phyloP scores from a whole-genome alignment of 208 protist species.

The Trypanosoma melophagium region DNA sequence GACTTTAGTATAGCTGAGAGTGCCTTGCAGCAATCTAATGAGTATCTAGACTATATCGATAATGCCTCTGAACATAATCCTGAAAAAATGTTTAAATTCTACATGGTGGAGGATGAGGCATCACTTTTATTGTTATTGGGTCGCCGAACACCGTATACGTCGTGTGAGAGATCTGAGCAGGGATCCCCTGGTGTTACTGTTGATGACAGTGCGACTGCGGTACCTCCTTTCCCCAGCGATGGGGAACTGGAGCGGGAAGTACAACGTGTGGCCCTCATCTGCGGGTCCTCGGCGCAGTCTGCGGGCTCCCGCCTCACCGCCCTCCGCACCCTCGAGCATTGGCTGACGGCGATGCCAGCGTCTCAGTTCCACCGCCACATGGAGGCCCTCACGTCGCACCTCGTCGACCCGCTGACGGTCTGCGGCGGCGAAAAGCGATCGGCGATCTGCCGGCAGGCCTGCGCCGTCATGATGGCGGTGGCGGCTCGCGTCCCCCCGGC shows the following conservation, averaged over 20 bases:
- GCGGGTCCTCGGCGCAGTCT: conserved; percentile 8
- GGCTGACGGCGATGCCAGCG: conserved; percentile 39
- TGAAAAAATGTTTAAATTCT: conserved; percentile 69
- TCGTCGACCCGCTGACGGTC: conserved; percentile 39
- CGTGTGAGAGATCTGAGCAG: not conserved
- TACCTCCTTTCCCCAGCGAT: conserved; percentile 5
- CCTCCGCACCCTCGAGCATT: conserved; percentile 53
- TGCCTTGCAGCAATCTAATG: conserved; percentile 53
- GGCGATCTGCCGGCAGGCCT: conserved; percentile 71
- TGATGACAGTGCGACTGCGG: not conserved
- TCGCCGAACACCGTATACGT: conserved; percentile 10
- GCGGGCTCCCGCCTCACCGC: conserved; percentile 42
- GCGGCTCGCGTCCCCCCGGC: conserved; percentile 38
- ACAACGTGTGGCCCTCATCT: conserved; percentile 14
- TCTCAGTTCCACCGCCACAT: conserved; percentile 36
- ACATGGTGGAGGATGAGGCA: conserved; percentile 82
- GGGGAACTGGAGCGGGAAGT: conserved; percentile 12
- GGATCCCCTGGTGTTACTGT: not conserved
- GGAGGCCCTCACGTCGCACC: conserved; percentile 17
- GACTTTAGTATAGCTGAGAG: conserved; percentile 74
- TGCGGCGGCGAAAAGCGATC: conserved; percentile 73
- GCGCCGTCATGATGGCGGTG: conserved; percentile 46
- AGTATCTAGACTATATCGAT: conserved; percentile 85
- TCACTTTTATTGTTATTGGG: conserved; percentile 55
- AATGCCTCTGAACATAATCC: conserved; percentile 38